Evolutionary conservation across 768 basidiomycete genomes (phyloP).

Genomic region (Termitomyces sp.): DNA sequence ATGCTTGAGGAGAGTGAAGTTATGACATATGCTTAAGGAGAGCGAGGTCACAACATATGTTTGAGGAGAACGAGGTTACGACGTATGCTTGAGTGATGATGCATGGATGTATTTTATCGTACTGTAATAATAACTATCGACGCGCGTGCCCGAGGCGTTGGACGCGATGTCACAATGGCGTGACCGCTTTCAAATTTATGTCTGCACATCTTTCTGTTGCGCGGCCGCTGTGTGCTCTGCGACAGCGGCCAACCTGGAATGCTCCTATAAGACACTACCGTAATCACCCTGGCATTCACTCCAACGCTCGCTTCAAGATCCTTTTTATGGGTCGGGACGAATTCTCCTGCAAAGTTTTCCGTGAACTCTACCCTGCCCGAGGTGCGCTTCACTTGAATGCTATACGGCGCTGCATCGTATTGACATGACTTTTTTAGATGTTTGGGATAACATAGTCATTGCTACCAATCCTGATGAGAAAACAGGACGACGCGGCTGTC

Average conservation of each 20-base stretch:
- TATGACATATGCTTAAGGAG: constrained; percentile 24
- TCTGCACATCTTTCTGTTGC: too few relatives aligned
- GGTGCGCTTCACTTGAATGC: constrained; percentile 39
- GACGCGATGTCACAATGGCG: too few relatives aligned
- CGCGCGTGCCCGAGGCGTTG: too few relatives aligned
- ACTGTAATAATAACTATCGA: background rate
- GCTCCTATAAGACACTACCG: background rate
- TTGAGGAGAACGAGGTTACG: constrained; percentile 41
- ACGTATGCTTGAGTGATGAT: background rate
- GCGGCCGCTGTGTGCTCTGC: background rate
- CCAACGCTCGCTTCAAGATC: constrained; percentile 51
- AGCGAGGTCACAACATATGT: constrained; percentile 24
- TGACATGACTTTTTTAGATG: constrained; percentile 46
- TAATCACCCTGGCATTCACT: background rate
- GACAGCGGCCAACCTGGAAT: background rate
- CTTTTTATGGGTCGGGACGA: constrained; percentile 88
- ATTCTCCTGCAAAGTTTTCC: constrained; percentile 77
- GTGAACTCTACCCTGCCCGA: constrained; percentile 54
- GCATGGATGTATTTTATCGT: background rate
- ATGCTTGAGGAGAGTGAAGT: constrained; percentile 27
- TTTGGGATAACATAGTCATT: constrained; percentile 68
- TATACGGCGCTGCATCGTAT: background rate
- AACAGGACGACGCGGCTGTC: constrained; percentile 57
- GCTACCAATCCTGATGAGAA: constrained; percentile 70
- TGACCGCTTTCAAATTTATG: too few relatives aligned